A percentile compares a stretch with the other conserved stretches of the same genome.
phyloP scores from a whole-genome alignment of 148 eudicot genomes.

The Linanthus parryae region DNA sequence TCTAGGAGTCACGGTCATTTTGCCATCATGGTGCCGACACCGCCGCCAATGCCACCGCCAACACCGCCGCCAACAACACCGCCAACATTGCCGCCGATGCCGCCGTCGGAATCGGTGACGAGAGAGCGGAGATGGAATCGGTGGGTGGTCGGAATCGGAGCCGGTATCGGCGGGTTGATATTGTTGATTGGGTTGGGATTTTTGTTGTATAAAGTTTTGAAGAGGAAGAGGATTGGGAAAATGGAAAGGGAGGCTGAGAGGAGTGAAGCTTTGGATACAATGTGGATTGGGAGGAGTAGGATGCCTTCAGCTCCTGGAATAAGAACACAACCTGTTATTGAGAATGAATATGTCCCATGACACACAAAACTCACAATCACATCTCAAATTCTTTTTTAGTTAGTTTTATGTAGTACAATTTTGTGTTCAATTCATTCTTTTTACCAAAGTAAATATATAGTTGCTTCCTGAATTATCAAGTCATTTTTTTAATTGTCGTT shows the following conservation, averaged over 20 bases:
- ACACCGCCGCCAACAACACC: too few relatives aligned
- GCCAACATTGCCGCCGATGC: background rate
- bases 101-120: too few relatives aligned
- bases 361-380: background rate
- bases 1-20: constrained; percentile 47
- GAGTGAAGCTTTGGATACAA: constrained; percentile 43
- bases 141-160: constrained; percentile 54
- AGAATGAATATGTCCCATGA: constrained; percentile 49
- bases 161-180: constrained; percentile 36
- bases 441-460: too few relatives aligned
- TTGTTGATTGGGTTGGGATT: constrained; percentile 19
- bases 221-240: constrained; percentile 18
- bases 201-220: constrained; percentile 17
- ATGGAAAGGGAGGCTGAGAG: constrained; percentile 59
- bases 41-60: background rate
- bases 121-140: constrained; percentile 39
- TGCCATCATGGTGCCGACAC: constrained; percentile 32
- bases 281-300: constrained; percentile 58
- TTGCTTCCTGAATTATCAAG: too few relatives aligned
- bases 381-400: background rate
- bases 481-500: too few relatives aligned
- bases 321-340: constrained; percentile 68
- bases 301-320: constrained; percentile 67
- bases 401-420: background rate
- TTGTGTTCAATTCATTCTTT: too few relatives aligned